phyloP scores from a whole-genome alignment of 306 rosid genomes.

The Vigna hirtella region DNA sequence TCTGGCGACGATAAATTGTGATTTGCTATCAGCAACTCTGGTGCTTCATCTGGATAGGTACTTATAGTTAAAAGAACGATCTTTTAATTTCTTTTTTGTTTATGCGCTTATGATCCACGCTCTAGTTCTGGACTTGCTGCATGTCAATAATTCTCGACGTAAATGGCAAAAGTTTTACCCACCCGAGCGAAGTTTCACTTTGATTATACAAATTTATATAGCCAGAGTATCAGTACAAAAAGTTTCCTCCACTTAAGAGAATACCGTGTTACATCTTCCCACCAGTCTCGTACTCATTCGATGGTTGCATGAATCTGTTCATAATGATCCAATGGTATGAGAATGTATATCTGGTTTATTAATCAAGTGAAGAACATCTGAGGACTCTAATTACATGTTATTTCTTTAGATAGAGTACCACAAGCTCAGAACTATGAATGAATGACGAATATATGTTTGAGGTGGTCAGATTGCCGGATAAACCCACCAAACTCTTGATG shows the following conservation, averaged over 20 bases:
- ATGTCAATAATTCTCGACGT: background rate
- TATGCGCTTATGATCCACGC: background rate
- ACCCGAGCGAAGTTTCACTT: background rate
- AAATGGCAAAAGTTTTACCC: background rate
- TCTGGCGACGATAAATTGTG: background rate
- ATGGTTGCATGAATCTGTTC: conserved; percentile 16
- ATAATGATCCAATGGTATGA: background rate
- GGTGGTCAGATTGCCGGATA: conserved; percentile 5
- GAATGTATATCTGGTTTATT: conserved; percentile 12
- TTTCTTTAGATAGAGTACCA: conserved; percentile 7
- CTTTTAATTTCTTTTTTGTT: background rate
- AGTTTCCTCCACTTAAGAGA: conserved; percentile 2
- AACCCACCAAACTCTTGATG: conserved; percentile 2
- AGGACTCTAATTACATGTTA: background rate
- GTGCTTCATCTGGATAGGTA: background rate
- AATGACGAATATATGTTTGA: background rate
- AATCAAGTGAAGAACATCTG: conserved; percentile 16
- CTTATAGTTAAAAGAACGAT: too few species aligned
- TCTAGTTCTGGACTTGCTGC: background rate
- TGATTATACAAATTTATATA: background rate
- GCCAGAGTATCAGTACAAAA: background rate
- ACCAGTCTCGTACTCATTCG: conserved; percentile 4
- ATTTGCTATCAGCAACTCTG: background rate
- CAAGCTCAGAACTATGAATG: conserved; percentile 11
- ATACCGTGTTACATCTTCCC: background rate